These are phyloP conservation scores for Blastobotrys elegans DNA, from an alignment of 1,139 yeast species.

Conservation along the genomic window DNA sequence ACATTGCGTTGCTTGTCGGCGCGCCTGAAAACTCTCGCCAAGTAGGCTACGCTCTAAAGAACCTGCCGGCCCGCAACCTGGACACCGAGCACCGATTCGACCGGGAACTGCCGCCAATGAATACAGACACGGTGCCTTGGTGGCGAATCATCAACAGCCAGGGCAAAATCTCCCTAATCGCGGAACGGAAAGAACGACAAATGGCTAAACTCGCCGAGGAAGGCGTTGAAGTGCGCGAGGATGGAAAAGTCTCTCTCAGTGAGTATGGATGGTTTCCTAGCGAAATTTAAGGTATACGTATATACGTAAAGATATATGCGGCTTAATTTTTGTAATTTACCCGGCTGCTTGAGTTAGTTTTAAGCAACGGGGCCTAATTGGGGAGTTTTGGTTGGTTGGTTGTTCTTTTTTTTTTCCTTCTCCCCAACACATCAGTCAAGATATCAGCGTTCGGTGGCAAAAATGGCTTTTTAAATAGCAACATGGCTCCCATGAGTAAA, in stretches of 20 bases:
- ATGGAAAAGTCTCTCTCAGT: conserved; percentile 41
- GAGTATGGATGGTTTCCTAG: conserved; percentile 70
- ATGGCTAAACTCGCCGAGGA: conserved; percentile 45
- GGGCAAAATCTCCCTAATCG: conserved; percentile 49
- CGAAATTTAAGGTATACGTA: conserved; percentile 16
- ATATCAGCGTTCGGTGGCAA: background rate
- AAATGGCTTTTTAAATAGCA: conserved; percentile 7
- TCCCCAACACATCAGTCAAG: background rate
- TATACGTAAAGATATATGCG: too few species aligned
- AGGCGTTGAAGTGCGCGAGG: conserved; percentile 41
- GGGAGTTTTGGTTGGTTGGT: background rate
- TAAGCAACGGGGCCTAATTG: too few species aligned
- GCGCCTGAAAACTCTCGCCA: conserved; percentile 66
- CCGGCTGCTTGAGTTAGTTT: too few species aligned
- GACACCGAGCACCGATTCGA: conserved; percentile 12
- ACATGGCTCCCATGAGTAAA: conserved; percentile 5
- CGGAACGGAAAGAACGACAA: conserved; percentile 45
- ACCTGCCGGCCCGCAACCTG: conserved; percentile 35
- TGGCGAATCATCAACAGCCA: conserved; percentile 67
- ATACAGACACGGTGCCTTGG: conserved; percentile 57
- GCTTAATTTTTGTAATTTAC: background rate
- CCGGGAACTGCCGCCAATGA: conserved; percentile 24
- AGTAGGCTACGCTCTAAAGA: conserved; percentile 66
- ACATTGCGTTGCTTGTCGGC: conserved; percentile 58
- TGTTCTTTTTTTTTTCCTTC: background rate